Evolutionary conservation across 192 early-diverging fungal genomes (phyloP).

Genomic region (Funneliformis mosseae): DNA sequence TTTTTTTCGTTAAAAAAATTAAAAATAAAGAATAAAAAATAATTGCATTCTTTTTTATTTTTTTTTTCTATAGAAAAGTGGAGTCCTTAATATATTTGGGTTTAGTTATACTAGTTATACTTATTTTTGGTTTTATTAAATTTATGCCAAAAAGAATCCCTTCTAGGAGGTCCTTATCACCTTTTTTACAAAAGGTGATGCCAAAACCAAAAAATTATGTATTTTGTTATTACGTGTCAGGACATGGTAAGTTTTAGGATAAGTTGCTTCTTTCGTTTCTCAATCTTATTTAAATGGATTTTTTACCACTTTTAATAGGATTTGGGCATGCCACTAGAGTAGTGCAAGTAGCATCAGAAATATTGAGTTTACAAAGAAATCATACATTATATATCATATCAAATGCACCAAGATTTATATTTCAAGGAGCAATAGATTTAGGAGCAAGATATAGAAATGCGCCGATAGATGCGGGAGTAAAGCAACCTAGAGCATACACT

Average conservation of each 20-base stretch:
- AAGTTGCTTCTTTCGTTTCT: not conserved
- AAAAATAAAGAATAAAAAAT: too few relatives aligned
- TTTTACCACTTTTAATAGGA: slow-evolving; percentile 38
- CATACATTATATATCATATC: slow-evolving; percentile 59
- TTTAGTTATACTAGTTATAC: not conserved
- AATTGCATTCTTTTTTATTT: not conserved
- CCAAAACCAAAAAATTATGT: slow-evolving; percentile 39
- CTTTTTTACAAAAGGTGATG: not conserved
- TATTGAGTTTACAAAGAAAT: slow-evolving; percentile 42
- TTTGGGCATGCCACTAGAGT: slow-evolving; percentile 66
- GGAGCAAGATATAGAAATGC: slow-evolving; percentile 59
- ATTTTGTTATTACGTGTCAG: slow-evolving; percentile 62
- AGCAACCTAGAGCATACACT: slow-evolving; percentile 62
- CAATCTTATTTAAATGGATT: not conserved
- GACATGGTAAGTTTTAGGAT: slow-evolving; percentile 48
- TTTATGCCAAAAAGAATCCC: not conserved
- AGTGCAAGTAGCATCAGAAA: slow-evolving; percentile 56
- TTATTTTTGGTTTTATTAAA: not conserved
- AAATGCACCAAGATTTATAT: slow-evolving; percentile 60
- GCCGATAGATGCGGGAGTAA: slow-evolving; percentile 62
- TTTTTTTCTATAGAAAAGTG: not conserved
- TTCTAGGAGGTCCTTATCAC: not conserved
- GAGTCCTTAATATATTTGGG: not conserved
- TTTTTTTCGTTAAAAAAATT: not conserved
- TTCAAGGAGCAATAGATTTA: slow-evolving; percentile 50